phyloP scores from a whole-genome alignment of 1,139 yeast genomes.

The Yamadazyma diospyri region DNA sequence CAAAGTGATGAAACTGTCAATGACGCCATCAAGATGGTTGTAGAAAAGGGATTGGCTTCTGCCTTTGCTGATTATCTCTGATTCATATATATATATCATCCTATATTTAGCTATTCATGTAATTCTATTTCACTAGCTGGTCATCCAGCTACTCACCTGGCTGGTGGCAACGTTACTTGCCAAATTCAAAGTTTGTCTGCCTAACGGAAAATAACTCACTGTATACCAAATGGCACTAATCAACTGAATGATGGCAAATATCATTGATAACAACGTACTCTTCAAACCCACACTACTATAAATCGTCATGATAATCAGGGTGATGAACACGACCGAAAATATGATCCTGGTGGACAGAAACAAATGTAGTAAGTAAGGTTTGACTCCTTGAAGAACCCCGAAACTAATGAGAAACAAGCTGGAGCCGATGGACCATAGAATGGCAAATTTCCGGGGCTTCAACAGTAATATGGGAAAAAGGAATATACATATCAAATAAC shows the following conservation, averaged over 20 bases:
- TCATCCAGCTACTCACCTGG: constrained; percentile 61
- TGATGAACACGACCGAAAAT: constrained; percentile 47
- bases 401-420: constrained; percentile 54
- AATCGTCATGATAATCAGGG: constrained; percentile 50
- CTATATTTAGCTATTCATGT: neutral
- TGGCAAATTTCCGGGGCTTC: constrained; percentile 57
- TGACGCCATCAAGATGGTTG: constrained; percentile 43
- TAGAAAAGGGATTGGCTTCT: constrained; percentile 36
- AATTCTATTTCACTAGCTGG: constrained; percentile 28
- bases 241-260: constrained; percentile 51
- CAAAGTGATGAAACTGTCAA: constrained; percentile 28
- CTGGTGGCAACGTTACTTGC: constrained; percentile 54
- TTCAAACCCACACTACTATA: constrained; percentile 44
- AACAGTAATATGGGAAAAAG: constrained; percentile 54
- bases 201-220: constrained; percentile 62
- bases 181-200: constrained; percentile 50
- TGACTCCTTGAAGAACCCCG: constrained; percentile 54
- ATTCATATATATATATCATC: neutral
- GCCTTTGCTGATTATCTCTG: constrained; percentile 27
- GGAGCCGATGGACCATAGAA: constrained; percentile 61
- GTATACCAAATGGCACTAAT: constrained; percentile 55
- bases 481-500: constrained; percentile 53
- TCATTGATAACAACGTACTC: constrained; percentile 45
- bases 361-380: constrained; percentile 46
- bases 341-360: constrained; percentile 48